Conservation (phyloP, 345 rosid species). For the Rhodamnia argentea region DNA sequence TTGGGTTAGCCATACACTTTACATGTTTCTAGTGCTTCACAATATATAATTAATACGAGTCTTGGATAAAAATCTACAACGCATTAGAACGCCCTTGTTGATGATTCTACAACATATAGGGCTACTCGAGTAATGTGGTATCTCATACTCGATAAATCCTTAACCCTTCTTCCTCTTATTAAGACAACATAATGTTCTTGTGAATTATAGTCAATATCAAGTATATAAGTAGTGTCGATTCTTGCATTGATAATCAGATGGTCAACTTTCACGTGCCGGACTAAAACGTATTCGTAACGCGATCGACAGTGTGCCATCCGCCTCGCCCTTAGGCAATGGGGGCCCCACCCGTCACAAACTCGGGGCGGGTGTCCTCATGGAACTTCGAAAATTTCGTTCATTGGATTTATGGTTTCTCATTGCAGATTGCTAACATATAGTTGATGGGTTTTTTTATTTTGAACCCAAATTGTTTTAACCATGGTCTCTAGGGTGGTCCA, state of each 20-base stretch:
- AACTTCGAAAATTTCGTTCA: neutral
- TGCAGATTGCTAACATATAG: neutral
- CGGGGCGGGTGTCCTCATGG: neutral
- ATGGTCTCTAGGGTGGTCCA: neutral
- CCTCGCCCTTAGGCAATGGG: neutral
- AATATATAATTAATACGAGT: too few species aligned
- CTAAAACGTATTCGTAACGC: neutral
- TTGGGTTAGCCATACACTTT: too few species aligned
- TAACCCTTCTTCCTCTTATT: too few species aligned
- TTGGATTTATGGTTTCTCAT: neutral
- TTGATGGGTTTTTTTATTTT: neutral
- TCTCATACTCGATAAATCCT: too few species aligned
- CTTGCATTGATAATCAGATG: neutral
- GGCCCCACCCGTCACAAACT: neutral
- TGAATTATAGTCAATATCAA: too few species aligned
- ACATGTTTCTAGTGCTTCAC: too few species aligned
- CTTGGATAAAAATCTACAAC: too few species aligned
- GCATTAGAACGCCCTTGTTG: too few species aligned
- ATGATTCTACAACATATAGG: too few species aligned
- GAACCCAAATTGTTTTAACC: neutral
- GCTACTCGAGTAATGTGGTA: too few species aligned
- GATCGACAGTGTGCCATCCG: neutral
- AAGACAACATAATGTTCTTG: too few species aligned
- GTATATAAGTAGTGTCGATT: neutral
- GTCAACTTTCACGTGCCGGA: neutral